Evolutionary conservation across 768 basidiomycete genomes (phyloP).

Genomic region (Trametes elegans): DNA sequence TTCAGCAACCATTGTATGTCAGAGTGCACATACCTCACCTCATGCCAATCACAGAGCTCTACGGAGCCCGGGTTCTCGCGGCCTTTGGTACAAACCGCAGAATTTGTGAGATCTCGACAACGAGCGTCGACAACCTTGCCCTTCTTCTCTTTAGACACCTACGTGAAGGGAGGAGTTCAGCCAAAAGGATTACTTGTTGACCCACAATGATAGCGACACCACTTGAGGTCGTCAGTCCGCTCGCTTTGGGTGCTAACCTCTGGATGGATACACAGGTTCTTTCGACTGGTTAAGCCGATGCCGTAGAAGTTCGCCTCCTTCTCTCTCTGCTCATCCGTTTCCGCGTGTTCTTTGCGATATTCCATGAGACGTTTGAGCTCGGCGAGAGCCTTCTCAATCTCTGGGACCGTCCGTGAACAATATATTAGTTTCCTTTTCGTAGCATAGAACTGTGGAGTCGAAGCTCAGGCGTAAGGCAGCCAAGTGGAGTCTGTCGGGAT

Average conservation of each 20-base stretch:
- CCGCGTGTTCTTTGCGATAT: conserved; percentile 74
- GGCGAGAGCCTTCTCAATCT: conserved; percentile 96
- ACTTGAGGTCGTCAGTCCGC: neutral
- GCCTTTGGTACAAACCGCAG: conserved; percentile 79
- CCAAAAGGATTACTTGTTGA: too few relatives aligned
- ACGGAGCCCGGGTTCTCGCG: conserved; percentile 86
- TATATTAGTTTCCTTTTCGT: conserved; percentile 94
- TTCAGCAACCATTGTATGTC: conserved; percentile 3
- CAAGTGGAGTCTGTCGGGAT: neutral
- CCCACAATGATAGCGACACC: too few relatives aligned
- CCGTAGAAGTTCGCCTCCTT: conserved; percentile 86
- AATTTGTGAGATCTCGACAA: conserved; percentile 92
- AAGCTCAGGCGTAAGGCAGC: conserved; percentile 4
- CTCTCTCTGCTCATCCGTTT: conserved; percentile 67
- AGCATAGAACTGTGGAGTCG: conserved; percentile 75
- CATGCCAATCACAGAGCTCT: conserved; percentile 92
- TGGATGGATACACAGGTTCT: conserved; percentile 95
- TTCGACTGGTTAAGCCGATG: conserved; percentile 90
- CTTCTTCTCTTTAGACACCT: conserved; percentile 98
- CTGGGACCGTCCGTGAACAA: conserved; percentile 98
- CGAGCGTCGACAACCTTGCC: conserved; percentile 96
- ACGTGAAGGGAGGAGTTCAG: neutral
- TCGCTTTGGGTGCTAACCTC: conserved; percentile 50
- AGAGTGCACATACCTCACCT: conserved; percentile 47
- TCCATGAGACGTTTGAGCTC: conserved; percentile 93